Base-by-base conservation (phyloP, 257 asterid species). In the Sherardia arvensis region DNA sequence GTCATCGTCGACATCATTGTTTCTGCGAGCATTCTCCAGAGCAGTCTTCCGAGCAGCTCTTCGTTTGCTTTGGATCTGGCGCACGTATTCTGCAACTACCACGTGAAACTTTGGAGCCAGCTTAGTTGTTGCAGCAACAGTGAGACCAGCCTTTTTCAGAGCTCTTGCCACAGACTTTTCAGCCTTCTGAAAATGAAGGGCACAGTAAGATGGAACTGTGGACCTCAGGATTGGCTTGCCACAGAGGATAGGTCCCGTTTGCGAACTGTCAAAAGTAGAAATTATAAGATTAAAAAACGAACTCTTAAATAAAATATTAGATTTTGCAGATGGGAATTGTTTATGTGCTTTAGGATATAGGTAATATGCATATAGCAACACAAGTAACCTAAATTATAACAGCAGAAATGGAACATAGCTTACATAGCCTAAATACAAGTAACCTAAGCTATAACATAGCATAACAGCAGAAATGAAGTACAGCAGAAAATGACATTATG, bases 151-250 rank as follows among this genome's bases (percentile, higher is more conserved):
- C 78, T 82, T 89, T 83, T 87, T 89, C 56, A 92, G 84, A 47
- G 97, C 95, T 64, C 91, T 92, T 53, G 79, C 83, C 78, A 87
- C 82, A 60, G 85, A 80, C 67, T 76, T 87, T 66, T 92, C 99
- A 28, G 97, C 95, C 82, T 84, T 87, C 51, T 78, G 84, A 67
- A 82, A 78, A 80, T 92, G 97, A 67, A 66, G 73, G 57, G 89
- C 36, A 77, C 99, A 92, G 66, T 83, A 87, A 30, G 95, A 71
- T 69, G 99, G 99, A 73, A 85, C 80, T 0, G 85, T 76, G 55
- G 97, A 85, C 69, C 81, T 84, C 72, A 92, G 78, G 65, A 85
- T 85, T n/a, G 99, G 96, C 78, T 90, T 92, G 26, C 85, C 83
- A 69, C 98, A 92, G 9, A 67, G 84, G 80, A 92, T 85, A 27